Conservation (phyloP, 108 stramenopile genomes). For the Phaeodactylum tricornutum region DNA sequence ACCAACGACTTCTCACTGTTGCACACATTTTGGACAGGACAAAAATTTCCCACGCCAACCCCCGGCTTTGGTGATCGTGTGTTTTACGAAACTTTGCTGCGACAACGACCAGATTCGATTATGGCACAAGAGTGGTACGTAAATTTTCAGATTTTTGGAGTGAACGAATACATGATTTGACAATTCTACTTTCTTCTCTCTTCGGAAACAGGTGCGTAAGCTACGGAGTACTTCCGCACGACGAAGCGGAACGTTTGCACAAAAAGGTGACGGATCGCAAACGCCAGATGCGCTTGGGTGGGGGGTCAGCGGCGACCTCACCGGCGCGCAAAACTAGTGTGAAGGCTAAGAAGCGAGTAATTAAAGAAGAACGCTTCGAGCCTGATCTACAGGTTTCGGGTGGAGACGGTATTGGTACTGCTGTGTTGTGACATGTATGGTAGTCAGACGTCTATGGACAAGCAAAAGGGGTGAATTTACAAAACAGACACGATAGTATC, state of each 20-base stretch:
- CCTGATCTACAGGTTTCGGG: conserved; percentile 54
- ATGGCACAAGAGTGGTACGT: conserved; percentile 88
- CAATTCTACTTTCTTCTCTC: background rate
- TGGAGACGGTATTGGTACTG: conserved; percentile 50
- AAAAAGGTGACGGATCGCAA: conserved; percentile 51
- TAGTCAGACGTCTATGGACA: no score
- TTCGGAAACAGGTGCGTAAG: conserved; percentile 45
- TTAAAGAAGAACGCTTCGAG: conserved; percentile 55
- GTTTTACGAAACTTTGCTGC: conserved; percentile 70
- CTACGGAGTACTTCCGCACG: conserved; percentile 62
- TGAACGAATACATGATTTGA: background rate
- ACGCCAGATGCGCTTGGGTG: conserved; percentile 21
- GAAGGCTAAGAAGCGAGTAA: conserved; percentile 42
- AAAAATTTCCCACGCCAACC: conserved; percentile 79
- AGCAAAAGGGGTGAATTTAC: background rate
- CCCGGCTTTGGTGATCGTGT: conserved; percentile 52
- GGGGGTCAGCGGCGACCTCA: background rate
- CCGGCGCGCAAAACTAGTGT: conserved; percentile 13
- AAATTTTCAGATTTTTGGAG: background rate
- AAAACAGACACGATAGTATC: background rate
- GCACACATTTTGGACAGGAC: conserved; percentile 49
- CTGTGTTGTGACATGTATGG: conserved; percentile 37
- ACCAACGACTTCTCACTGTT: no score
- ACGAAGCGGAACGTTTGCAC: conserved; percentile 49
- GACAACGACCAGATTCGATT: conserved; percentile 59